Conservation (phyloP, 352 stramenopile genomes). For the Lagenidium giganteum region DNA sequence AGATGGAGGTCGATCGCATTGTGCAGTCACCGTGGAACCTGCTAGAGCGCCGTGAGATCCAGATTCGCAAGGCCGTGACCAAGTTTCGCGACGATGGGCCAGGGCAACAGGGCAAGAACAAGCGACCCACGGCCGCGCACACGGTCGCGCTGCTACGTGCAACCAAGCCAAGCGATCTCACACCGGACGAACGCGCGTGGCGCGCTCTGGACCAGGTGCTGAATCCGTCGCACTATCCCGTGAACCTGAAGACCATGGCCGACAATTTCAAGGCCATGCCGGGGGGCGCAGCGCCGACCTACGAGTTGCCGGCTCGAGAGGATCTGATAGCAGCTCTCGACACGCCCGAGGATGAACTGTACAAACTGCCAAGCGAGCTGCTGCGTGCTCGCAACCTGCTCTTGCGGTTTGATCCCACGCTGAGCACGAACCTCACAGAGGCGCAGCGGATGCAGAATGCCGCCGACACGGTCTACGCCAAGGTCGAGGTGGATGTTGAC, state of each 20-base stretch:
- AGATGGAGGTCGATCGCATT: constrained; percentile 63
- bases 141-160: constrained; percentile 45
- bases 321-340: constrained; percentile 55
- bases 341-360: constrained; percentile 67
- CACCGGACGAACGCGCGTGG: constrained; percentile 65
- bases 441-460: constrained; percentile 31
- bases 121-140: constrained; percentile 3
- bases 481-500: constrained; percentile 84
- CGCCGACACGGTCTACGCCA: constrained; percentile 19
- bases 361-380: constrained; percentile 51
- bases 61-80: constrained; percentile 68
- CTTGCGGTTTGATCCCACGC: constrained; percentile 57
- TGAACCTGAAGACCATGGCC: constrained; percentile 38
- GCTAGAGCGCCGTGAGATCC: constrained; percentile 66
- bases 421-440: constrained; percentile 45
- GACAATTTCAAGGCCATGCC: constrained; percentile 6
- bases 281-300: background rate
- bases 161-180: constrained; percentile 45
- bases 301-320: constrained; percentile 21
- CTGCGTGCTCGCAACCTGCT: constrained; percentile 55
- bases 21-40: constrained; percentile 71
- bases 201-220: constrained; percentile 61
- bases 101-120: constrained; percentile 3
- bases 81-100: constrained; percentile 52
- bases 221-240: constrained; percentile 65